These are phyloP conservation scores for Stentor roeselii DNA, from an alignment of 73 alveolate genomes.

Conservation along the genomic window DNA sequence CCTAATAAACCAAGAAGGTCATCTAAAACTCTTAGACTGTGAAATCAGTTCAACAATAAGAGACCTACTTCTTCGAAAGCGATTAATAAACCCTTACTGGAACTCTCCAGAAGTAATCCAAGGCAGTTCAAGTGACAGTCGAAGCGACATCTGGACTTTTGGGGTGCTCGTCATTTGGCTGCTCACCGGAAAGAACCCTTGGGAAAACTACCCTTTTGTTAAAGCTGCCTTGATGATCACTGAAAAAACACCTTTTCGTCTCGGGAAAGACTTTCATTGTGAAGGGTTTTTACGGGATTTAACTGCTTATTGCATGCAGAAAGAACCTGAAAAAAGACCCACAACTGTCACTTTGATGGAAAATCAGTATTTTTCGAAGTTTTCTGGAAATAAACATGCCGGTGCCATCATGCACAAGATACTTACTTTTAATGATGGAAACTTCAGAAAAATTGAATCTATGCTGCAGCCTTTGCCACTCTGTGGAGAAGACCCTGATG, in stretches of 20 bases:
- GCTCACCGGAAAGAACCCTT: not conserved
- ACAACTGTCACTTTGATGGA: not conserved
- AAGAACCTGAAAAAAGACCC: not conserved
- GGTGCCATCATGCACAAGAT: not conserved
- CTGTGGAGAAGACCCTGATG: not conserved
- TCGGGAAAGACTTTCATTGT: not conserved
- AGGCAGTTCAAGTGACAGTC: not conserved
- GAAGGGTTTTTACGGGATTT: not conserved
- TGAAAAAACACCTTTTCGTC: not conserved
- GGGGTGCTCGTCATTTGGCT: not conserved
- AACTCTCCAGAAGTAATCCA: not conserved
- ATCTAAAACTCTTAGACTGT: not conserved
- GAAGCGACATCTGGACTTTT: not conserved
- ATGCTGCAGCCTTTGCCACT: not conserved
- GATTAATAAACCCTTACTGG: not conserved
- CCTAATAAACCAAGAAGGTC: not conserved
- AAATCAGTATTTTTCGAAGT: not conserved
- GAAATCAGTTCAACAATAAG: not conserved
- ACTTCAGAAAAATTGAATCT: not conserved
- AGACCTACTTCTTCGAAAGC: not conserved
- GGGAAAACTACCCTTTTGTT: not conserved
- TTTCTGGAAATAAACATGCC: not conserved
- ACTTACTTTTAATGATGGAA: not conserved
- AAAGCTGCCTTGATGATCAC: not conserved
- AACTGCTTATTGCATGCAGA: not conserved